A percentile compares a stretch with the other conserved stretches of the same genome.
phyloP scores from a whole-genome alignment of 306 rosid genomes.

The Cyamopsis tetragonoloba region DNA sequence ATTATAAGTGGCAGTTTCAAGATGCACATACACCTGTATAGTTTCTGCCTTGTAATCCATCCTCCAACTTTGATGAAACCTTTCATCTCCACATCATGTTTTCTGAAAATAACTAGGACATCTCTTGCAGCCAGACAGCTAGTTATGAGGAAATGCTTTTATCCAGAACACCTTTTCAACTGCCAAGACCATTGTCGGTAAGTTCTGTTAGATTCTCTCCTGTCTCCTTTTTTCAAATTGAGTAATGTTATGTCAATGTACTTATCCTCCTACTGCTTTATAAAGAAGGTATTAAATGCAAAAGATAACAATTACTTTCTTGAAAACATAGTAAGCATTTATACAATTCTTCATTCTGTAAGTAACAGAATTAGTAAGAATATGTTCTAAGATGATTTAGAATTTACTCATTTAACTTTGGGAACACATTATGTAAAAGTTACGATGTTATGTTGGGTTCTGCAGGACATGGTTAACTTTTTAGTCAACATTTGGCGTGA shows the following conservation, averaged over 20 bases:
- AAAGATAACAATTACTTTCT: too few relatives aligned
- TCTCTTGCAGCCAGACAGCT: conserved; percentile 34
- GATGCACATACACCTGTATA: conserved; percentile 4
- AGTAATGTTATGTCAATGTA: too few relatives aligned
- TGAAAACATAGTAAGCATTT: too few relatives aligned
- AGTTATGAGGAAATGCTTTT: conserved; percentile 26
- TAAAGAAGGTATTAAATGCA: too few relatives aligned
- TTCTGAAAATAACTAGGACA: neutral
- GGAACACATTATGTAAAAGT: neutral
- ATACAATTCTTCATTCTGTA: too few relatives aligned
- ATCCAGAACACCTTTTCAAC: conserved; percentile 25
- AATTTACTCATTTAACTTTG: too few relatives aligned
- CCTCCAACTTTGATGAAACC: neutral
- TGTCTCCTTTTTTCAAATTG: too few relatives aligned
- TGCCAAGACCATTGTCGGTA: conserved; percentile 34
- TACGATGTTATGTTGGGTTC: conserved; percentile 19
- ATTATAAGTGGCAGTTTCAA: too few relatives aligned
- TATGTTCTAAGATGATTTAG: too few relatives aligned
- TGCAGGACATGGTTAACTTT: conserved; percentile 76
- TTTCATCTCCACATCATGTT: neutral
- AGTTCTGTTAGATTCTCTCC: conserved; percentile 24
- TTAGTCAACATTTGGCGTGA: conserved; percentile 64
- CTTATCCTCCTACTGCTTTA: too few relatives aligned
- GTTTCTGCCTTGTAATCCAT: neutral
- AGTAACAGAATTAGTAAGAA: too few relatives aligned